Base-by-base conservation (phyloP, 805 yeast genomes). In the Debaryomyces prosopidis region DNA sequence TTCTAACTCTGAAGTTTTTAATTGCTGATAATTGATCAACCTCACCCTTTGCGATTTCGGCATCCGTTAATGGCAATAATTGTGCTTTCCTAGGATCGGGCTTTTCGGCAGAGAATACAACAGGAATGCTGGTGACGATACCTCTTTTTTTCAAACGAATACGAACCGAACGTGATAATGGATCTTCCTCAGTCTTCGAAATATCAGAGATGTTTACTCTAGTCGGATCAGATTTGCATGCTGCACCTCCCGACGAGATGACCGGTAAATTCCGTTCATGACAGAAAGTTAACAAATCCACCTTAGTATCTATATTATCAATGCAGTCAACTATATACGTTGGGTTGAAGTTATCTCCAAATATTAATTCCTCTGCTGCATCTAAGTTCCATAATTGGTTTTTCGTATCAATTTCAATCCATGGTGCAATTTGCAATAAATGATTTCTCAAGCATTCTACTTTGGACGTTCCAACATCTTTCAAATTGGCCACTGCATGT, bases 221-320 rank as follows among this genome's bases (percentile, higher is more conserved):
- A 2, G 97, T 85, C 10, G 98, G 95, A 62, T 94, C 99, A 42
- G 96, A 85, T 64, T 94, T 94, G 55, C 96, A 86, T 4, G 97
- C 96, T 1, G 99, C 98, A 20, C 99, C 99, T 82, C 95, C 95
- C 0, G 97, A 87, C 4, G 96, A 84, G 33, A 94, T 79, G 27
- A 90, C 86, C n/a, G 79, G 80, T 28, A 92, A 61, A 1, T 75
- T 64, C 36, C 81, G 68, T 14, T 75, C 73, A 60, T 83, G 71
- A 53, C 96, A 85, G 65, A 76, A 91, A 27, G 84, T 83, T 52
- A 94, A 70, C 42, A 94, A 71, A 58, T 94, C 99, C 20, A 91
- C 95, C 59, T 94, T 94, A n/a, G 98, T 91, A 56, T 92, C 96
- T 48, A 94, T 85, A 62, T 94, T 94, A 67, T 94, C 99, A 54